A percentile compares a stretch with the other conserved stretches of the same genome.
Evolutionary conservation across 176 grass and related monocot genomes (phyloP).

Genomic region (Hyparrhenia diplandra): DNA sequence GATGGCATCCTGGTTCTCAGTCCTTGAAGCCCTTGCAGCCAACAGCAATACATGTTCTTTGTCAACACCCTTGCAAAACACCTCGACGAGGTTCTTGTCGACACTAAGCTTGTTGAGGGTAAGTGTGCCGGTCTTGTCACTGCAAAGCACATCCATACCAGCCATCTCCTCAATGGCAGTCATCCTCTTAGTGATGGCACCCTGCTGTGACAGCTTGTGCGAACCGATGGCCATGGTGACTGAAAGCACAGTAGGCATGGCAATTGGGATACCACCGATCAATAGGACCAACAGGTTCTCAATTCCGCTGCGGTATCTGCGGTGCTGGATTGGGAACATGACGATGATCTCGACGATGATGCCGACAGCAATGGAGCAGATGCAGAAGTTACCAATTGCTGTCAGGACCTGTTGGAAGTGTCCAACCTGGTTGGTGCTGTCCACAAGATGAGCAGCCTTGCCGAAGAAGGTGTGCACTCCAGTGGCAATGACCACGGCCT

Average conservation of each 20-base stretch:
- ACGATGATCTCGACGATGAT: slow-evolving; percentile 95
- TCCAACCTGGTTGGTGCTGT: slow-evolving; percentile 96
- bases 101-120: slow-evolving; percentile 96
- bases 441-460: slow-evolving; percentile 97
- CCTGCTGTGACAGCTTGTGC: slow-evolving; percentile 93
- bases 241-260: slow-evolving; percentile 90
- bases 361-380: slow-evolving; percentile 85
- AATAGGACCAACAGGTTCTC: slow-evolving; percentile 93
- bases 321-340: slow-evolving; percentile 96
- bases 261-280: slow-evolving; percentile 97
- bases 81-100: slow-evolving; percentile 83
- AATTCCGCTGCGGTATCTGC: slow-evolving; percentile 64
- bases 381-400: slow-evolving; percentile 97
- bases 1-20: slow-evolving; percentile 94
- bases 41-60: slow-evolving; percentile 81
- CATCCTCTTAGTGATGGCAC: slow-evolving; percentile 98
- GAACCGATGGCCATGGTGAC: slow-evolving; percentile 99
- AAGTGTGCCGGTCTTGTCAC: slow-evolving; percentile 91
- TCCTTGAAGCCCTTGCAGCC: slow-evolving; percentile 79
- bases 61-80: slow-evolving; percentile 77
- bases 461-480: slow-evolving; percentile 99
- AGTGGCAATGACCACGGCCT: slow-evolving; percentile 98
- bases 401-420: slow-evolving; percentile 98
- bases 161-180: slow-evolving; percentile 98
- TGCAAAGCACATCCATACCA: slow-evolving; percentile 96